Evolutionary conservation across 768 basidiomycete genomes (phyloP).

Genomic region (Suillus hirtellus): DNA sequence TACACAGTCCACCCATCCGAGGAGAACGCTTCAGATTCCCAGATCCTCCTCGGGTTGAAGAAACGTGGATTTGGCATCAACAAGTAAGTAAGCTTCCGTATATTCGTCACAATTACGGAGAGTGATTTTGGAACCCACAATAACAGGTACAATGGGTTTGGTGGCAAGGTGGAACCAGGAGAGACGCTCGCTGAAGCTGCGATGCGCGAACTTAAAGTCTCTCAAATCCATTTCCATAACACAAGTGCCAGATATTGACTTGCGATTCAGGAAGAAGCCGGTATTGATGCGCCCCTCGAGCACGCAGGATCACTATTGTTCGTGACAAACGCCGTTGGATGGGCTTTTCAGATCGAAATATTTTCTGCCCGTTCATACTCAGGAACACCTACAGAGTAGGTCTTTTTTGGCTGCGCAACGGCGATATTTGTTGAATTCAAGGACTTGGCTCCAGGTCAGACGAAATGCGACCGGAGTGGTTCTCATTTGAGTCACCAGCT

Average conservation of each 20-base stretch:
- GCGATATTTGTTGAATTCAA: neutral
- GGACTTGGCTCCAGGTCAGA: conserved; percentile 57
- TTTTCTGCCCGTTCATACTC: conserved; percentile 63
- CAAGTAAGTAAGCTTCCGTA: conserved; percentile 39
- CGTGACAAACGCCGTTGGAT: conserved; percentile 49
- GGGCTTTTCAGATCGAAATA: conserved; percentile 71
- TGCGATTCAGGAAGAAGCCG: conserved; percentile 72
- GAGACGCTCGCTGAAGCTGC: conserved; percentile 75
- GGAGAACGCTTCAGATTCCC: conserved; percentile 42
- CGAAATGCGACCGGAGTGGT: conserved; percentile 89
- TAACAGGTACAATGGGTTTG: conserved; percentile 85
- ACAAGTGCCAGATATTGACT: neutral
- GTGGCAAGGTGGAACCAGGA: conserved; percentile 79
- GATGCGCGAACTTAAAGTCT: conserved; percentile 67
- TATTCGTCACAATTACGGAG: neutral
- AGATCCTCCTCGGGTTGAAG: conserved; percentile 76
- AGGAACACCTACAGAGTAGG: conserved; percentile 69
- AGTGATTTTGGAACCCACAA: conserved; percentile 2
- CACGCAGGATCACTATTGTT: conserved; percentile 71
- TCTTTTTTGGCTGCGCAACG: conserved; percentile 11
- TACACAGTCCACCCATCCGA: neutral
- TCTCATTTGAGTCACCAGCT: conserved; percentile 34
- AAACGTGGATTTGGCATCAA: conserved; percentile 75
- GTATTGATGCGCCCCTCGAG: conserved; percentile 63
- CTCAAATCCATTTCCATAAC: conserved; percentile 1